These are phyloP conservation scores for Dryas integrifolia DNA, from an alignment of 331 rosid species.

Conservation along the genomic window DNA sequence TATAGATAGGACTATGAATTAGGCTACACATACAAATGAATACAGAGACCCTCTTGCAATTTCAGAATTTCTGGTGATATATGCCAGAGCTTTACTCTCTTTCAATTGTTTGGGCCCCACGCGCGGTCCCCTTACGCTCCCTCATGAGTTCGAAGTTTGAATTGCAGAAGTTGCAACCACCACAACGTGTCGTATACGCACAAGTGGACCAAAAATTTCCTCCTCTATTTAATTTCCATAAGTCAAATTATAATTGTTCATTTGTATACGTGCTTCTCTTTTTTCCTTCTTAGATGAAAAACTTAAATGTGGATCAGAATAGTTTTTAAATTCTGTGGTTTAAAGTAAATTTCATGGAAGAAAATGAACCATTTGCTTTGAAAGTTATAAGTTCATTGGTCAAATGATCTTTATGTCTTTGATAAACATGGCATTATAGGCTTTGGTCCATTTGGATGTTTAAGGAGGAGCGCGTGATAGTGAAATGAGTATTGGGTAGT, in stretches of 20 bases:
- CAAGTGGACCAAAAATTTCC: background rate
- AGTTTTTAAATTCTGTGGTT: too few species aligned
- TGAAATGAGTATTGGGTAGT: conserved; percentile 5
- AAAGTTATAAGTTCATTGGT: background rate
- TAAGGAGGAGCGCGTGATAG: conserved; percentile 12
- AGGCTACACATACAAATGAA: conserved; percentile 3
- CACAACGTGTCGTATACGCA: background rate
- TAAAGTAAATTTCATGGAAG: too few species aligned
- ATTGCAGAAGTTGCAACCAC: background rate
- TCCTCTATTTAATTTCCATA: background rate
- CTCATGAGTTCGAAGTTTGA: background rate
- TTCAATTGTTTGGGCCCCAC: background rate
- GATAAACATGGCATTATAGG: too few species aligned
- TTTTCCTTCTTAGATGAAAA: too few species aligned
- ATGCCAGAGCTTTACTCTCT: conserved; percentile 4
- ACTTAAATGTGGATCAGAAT: too few species aligned
- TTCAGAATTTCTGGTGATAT: conserved; percentile 6
- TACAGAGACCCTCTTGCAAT: background rate
- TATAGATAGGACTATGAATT: too few species aligned
- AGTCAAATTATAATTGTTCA: too few species aligned
- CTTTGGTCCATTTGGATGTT: background rate
- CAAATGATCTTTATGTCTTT: background rate
- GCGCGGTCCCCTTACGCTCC: background rate
- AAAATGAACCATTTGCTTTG: too few species aligned
- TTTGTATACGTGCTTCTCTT: too few species aligned